Conservation (phyloP, 2,329 filamentous ascomycete genomes). For the Parascedosporium putredinis region DNA sequence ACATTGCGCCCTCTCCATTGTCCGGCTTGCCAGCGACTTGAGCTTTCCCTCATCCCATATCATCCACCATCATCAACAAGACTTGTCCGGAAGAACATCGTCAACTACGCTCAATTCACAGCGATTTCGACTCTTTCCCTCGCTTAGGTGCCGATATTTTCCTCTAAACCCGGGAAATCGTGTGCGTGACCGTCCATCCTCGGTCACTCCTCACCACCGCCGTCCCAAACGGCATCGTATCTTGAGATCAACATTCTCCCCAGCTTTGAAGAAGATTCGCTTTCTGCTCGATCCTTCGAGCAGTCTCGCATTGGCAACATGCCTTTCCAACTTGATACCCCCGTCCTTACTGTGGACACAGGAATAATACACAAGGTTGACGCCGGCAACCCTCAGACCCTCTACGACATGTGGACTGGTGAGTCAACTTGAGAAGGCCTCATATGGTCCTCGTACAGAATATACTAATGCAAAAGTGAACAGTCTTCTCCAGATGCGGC, state of each 20-base stretch:
- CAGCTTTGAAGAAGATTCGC: constrained; percentile 7
- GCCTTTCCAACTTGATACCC: constrained; percentile 73
- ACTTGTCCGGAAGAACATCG: not conserved
- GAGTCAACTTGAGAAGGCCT: constrained; percentile 28
- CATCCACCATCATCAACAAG: not conserved
- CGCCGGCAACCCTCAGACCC: constrained; percentile 80
- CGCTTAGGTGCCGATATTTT: constrained; percentile 2
- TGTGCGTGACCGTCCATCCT: constrained; percentile 1
- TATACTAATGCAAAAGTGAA: not conserved
- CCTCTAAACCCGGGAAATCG: not conserved
- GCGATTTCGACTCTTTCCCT: not conserved
- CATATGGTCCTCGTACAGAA: not conserved
- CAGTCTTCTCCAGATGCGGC: constrained; percentile 90
- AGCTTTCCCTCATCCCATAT: constrained; percentile 7
- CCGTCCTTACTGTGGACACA: constrained; percentile 84
- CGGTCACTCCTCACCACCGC: constrained; percentile 8
- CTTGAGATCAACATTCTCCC: constrained; percentile 13
- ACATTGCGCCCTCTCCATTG: not conserved
- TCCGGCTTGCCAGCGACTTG: not conserved
- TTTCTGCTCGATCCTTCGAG: constrained; percentile 26
- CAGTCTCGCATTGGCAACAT: constrained; percentile 39
- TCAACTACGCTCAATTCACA: not conserved
- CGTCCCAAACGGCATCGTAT: constrained; percentile 1
- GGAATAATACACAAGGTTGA: constrained; percentile 92
- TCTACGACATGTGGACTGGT: constrained; percentile 98